Base-by-base conservation (phyloP, 768 basidiomycete genomes). In the Pleurotus eryngii region DNA sequence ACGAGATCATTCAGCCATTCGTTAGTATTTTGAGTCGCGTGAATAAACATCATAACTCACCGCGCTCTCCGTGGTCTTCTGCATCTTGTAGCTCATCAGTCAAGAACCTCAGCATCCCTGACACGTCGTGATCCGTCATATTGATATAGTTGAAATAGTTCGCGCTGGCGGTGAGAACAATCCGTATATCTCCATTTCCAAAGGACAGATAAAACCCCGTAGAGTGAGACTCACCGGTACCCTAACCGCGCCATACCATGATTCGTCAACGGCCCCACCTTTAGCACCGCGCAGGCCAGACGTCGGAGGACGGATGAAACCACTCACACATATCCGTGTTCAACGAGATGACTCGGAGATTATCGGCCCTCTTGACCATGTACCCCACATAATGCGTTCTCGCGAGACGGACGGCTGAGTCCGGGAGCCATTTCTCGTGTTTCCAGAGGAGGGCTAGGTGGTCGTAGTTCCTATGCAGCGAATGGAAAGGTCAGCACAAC, bases 101-200 rank as follows among this genome's bases (percentile, higher is more conserved):
- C 60, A 92, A 64, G 71, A 89, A 90, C 38, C 86, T 77, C 62
- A 91, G 73, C 83, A 90, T 87, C 18, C 89, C 89, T 45, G 86
- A 90, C 40, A 75, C 74, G 68, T 92, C 90, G 9, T 85, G 80
- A 22, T 80, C 67, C 20, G 83, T 84, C 64, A 88, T 77, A 63
- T 91, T 89, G 71, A 91, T 85, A 64, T 86, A 92, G 67, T 86
- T 87, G 72, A 90, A 88, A 61, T 80, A 83, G 66, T 92, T 92
- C 11, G 83, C 75, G 49, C 84, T 84, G 9, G 30, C 30, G 30
- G 30, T 35, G 30, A 35, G 30, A 35, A 35, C 30, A 35, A 11
- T 35, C 42, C 30, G 30, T 35, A 35, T 11, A 35, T 9, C 30
- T 35, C 30, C 30, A 35, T 35, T 35, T 35, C 9, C 30, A 35